Evolutionary conservation across 1,284 basidiomycete species (phyloP).

Genomic region (Rhizoctonia solani): DNA sequence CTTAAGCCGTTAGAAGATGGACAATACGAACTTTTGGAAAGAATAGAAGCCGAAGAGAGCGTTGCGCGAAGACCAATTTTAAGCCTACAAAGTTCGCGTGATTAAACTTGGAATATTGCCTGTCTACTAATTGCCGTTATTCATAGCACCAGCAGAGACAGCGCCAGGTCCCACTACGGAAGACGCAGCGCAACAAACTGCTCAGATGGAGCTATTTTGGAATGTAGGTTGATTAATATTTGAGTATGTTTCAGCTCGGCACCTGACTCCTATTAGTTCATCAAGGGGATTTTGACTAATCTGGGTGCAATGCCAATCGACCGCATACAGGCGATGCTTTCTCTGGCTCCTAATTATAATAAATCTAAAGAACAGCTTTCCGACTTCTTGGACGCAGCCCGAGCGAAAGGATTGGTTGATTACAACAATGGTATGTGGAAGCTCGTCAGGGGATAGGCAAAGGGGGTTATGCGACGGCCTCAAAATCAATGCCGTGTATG

Average conservation of each 20-base stretch:
- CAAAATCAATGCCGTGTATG: too few species aligned
- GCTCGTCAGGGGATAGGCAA: conserved; percentile 46
- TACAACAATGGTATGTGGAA: conserved; percentile 76
- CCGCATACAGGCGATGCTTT: conserved; percentile 81
- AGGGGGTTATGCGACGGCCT: neutral
- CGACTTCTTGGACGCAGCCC: conserved; percentile 75
- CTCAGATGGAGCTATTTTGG: conserved; percentile 85
- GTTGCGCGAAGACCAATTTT: conserved; percentile 45
- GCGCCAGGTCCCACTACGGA: conserved; percentile 54
- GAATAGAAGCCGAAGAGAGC: conserved; percentile 52
- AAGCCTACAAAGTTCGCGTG: conserved; percentile 15
- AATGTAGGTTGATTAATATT: conserved; percentile 56
- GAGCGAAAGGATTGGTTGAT: conserved; percentile 73
- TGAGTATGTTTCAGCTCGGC: conserved; percentile 34
- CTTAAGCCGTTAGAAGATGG: conserved; percentile 65
- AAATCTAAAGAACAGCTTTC: conserved; percentile 74
- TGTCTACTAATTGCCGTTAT: conserved; percentile 36
- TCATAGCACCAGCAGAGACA: conserved; percentile 53
- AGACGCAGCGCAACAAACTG: conserved; percentile 74
- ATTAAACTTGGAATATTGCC: conserved; percentile 10
- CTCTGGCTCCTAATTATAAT: conserved; percentile 78
- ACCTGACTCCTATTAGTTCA: conserved; percentile 55
- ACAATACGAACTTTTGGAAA: conserved; percentile 67
- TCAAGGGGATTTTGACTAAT: conserved; percentile 85
- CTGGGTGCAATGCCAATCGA: conserved; percentile 71